Evolutionary conservation across 805 yeast species (phyloP), one percentile per base, ranked within the genome.

Genomic region (Candida methanosorbosa): DNA sequence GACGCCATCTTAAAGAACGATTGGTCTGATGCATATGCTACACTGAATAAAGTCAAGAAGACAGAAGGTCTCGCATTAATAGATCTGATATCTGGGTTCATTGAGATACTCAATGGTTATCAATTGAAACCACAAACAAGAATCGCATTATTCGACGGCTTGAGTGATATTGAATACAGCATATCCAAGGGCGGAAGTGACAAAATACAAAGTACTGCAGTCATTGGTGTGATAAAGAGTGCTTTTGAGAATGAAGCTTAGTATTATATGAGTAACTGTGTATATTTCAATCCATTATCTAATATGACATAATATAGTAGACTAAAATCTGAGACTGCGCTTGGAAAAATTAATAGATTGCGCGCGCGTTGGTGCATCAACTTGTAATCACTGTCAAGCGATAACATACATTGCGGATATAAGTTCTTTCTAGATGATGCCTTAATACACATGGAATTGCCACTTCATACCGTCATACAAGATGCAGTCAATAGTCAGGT

Each of bases 151-250:
- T 62, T 86, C 37, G 70, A 72, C 42, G 86, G 86, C 2, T 62
- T 92, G 35, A 75, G 88, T 12, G 96, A 90, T 38, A 74, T 92
- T 18, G 98, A 92, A 60, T 90, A 88, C 56, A 81, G 94, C 1
- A 79, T 92, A 25, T 77, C 94, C 14, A 78, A 76, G 54, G 99
- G 98, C 9, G 97, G 97, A 2, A 83, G 78, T 51, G 96, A 88
- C 39, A 82, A 79, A 54, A 72, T 92, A 22, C 97, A 90, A 52
- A 73, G 85, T 29, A 82, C 92, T 49, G 97, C 96, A 2, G 78
- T 83, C 35, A 80, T 92, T 36, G 96, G 95, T 0, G 85, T 80
- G 6, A 75, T 92, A 23, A 88, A 87, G 56, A 61, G 61, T 13
- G 79, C 84, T 0, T 57, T 80, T 59, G 81, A 75, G 43, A 38